A percentile compares a stretch with the other conserved stretches of the same genome.
Conservation (phyloP, 2,329 filamentous ascomycete genomes). For the Lachnellula occidentalis region DNA sequence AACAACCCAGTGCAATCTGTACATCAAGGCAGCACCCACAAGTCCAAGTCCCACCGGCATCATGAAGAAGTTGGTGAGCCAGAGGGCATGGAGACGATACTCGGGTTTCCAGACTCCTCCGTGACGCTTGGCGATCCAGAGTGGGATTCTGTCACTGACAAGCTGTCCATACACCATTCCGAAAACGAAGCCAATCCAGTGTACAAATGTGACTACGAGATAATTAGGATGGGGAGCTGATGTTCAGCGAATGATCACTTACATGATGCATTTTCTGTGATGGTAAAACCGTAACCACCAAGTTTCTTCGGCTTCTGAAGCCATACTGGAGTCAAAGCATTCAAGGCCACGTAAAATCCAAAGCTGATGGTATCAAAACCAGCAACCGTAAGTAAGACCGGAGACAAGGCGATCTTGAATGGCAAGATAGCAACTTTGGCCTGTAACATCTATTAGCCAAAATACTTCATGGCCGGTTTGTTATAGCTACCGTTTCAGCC, state of each 20-base stretch:
- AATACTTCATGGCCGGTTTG: neutral
- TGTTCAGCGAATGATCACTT: neutral
- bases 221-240: neutral
- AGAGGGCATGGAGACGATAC: conserved; percentile 33
- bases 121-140: conserved; percentile 19
- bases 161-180: conserved; percentile 34
- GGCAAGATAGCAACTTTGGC: conserved; percentile 17
- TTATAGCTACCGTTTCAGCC: conserved; percentile 9
- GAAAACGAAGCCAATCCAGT: conserved; percentile 37
- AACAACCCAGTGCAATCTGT: conserved; percentile 36
- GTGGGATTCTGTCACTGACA: conserved; percentile 36
- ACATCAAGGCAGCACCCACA: conserved; percentile 36
- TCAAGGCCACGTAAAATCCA: conserved; percentile 24
- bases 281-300: conserved; percentile 39
- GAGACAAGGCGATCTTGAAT: conserved; percentile 29
- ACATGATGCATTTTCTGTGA: conserved; percentile 34
- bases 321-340: conserved; percentile 26
- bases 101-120: conserved; percentile 34
- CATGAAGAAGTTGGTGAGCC: conserved; percentile 29
- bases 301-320: conserved; percentile 33
- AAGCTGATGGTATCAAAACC: conserved; percentile 27
- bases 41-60: conserved; percentile 33
- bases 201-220: conserved; percentile 33
- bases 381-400: conserved; percentile 35
- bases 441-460: conserved; percentile 3